Percentiles rank a stretch among this genome's conserved stretches.
Conservation (phyloP, 2,329 filamentous ascomycete genomes). For the Periglandula ipomoeae region DNA sequence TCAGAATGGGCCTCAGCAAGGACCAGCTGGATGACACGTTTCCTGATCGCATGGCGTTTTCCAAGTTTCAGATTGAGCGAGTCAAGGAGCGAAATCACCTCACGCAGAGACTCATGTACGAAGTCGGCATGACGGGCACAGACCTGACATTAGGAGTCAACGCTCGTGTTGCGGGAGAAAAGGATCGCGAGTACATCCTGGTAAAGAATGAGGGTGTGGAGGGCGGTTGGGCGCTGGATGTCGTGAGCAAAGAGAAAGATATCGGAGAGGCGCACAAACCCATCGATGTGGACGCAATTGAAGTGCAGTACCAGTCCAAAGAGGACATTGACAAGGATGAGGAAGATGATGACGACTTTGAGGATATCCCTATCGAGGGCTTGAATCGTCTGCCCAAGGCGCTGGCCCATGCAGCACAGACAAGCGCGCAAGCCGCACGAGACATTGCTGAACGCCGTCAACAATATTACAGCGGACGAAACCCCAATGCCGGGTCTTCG, state of each 20-base stretch:
- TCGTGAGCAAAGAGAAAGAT: conserved; percentile 79
- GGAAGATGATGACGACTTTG: conserved; percentile 70
- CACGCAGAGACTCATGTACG: conserved; percentile 87
- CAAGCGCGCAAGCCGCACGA: conserved; percentile 17
- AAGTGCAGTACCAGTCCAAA: conserved; percentile 46
- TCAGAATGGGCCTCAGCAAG: conserved; percentile 94
- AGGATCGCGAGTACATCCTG: conserved; percentile 85
- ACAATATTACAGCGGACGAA: conserved; percentile 17
- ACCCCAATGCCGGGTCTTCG: conserved; percentile 16
- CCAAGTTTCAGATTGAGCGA: conserved; percentile 89
- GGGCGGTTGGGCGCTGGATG: conserved; percentile 90
- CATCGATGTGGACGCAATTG: conserved; percentile 75
- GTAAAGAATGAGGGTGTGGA: conserved; percentile 94
- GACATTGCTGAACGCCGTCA: conserved; percentile 18
- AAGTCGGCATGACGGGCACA: conserved; percentile 79
- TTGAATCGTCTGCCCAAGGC: conserved; percentile 70
- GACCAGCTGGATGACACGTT: conserved; percentile 97
- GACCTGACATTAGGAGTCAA: conserved; percentile 60
- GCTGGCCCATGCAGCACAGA: conserved; percentile 11
- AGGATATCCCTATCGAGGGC: conserved; percentile 87
- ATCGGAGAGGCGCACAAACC: conserved; percentile 74
- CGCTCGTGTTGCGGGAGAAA: conserved; percentile 70
- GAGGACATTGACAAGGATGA: conserved; percentile 58
- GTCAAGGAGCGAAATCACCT: conserved; percentile 89
- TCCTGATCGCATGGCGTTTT: conserved; percentile 94